Conservation (phyloP, 495 filamentous ascomycete species). For the Immersiella caudata region DNA sequence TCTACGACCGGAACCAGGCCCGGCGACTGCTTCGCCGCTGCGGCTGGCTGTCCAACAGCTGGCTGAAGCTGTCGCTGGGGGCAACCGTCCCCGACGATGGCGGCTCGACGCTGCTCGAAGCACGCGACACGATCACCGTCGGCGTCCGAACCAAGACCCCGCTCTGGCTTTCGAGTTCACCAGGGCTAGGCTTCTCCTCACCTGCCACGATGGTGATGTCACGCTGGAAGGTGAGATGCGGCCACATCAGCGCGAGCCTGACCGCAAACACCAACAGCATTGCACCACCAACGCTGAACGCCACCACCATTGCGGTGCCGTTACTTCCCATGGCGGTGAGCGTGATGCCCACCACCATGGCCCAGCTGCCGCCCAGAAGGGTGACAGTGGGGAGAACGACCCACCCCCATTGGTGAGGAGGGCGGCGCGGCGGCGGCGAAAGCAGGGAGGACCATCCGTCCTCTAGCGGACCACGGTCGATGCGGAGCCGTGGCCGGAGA, state of each 20-base stretch:
- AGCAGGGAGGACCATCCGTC: neutral
- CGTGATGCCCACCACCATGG: neutral
- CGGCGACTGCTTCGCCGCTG: neutral
- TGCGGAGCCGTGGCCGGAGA: neutral
- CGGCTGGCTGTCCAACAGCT: neutral
- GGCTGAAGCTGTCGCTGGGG: neutral
- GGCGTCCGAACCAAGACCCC: neutral
- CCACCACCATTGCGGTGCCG: neutral
- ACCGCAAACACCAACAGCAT: neutral
- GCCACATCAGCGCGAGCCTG: too few species aligned
- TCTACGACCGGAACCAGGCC: neutral
- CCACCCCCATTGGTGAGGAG: neutral
- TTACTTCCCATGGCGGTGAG: neutral
- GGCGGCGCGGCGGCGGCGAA: neutral
- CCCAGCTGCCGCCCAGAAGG: neutral
- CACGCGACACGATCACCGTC: neutral
- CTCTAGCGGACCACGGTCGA: neutral
- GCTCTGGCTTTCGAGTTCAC: neutral
- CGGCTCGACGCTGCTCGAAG: neutral
- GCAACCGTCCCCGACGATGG: neutral
- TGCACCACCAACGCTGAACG: neutral
- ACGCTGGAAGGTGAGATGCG: too few species aligned
- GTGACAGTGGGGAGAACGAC: neutral
- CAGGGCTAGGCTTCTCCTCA: neutral
- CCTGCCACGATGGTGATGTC: too few species aligned